Evolutionary conservation across 1,284 basidiomycete species (phyloP).

Genomic region (Peniophora sp.): DNA sequence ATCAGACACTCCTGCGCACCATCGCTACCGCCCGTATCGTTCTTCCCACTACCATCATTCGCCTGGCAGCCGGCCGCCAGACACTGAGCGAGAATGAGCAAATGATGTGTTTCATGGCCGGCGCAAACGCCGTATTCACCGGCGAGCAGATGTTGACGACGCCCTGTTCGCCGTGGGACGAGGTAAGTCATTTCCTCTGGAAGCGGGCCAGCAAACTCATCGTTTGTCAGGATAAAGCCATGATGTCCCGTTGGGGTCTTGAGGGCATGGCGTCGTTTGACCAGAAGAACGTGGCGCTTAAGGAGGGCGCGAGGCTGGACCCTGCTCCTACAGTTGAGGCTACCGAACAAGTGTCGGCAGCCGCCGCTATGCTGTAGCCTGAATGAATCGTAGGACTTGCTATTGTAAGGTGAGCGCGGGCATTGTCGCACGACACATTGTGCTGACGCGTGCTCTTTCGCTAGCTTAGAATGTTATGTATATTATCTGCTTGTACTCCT

Average conservation of each 20-base stretch:
- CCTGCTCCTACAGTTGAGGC: not conserved
- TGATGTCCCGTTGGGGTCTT: conserved; percentile 92
- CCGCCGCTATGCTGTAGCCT: not conserved
- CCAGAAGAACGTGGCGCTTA: conserved; percentile 35
- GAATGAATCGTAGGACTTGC: too few relatives aligned
- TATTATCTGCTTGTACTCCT: too few relatives aligned
- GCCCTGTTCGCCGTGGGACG: conserved; percentile 87
- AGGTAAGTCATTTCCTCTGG: conserved; percentile 31
- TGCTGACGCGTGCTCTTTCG: too few relatives aligned
- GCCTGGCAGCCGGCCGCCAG: conserved; percentile 91
- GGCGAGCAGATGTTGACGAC: conserved; percentile 97
- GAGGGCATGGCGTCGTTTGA: conserved; percentile 87
- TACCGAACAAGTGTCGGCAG: not conserved
- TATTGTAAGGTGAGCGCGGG: too few relatives aligned
- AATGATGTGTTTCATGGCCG: conserved; percentile 97
- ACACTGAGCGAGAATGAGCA: conserved; percentile 89
- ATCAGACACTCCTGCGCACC: conserved; percentile 85
- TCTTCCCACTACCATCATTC: conserved; percentile 88
- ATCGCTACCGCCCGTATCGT: conserved; percentile 93
- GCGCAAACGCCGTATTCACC: conserved; percentile 97
- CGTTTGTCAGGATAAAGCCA: conserved; percentile 70
- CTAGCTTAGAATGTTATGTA: too few relatives aligned
- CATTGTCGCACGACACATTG: too few relatives aligned
- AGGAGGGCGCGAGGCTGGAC: conserved; percentile 35
- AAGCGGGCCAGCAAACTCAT: not conserved